phyloP scores from a whole-genome alignment of 2,329 filamentous ascomycete species.

The Phaeosphaeria sp. region DNA sequence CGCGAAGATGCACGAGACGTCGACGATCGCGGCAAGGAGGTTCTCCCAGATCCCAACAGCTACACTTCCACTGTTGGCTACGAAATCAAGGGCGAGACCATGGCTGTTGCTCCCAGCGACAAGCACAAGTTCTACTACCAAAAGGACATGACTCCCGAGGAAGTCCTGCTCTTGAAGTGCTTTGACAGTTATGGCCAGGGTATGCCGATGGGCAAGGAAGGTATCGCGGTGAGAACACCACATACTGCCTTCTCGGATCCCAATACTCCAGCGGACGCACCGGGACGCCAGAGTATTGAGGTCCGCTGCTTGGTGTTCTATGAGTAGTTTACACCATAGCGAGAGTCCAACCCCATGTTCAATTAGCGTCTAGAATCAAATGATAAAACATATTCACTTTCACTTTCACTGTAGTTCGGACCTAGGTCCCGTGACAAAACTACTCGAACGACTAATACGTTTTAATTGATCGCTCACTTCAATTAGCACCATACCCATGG shows the following conservation, averaged over 20 bases:
- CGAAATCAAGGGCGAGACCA: conserved; percentile 68
- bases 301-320: conserved; percentile 69
- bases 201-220: conserved; percentile 47
- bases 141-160: conserved; percentile 69
- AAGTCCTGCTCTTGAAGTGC: conserved; percentile 61
- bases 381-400: not conserved
- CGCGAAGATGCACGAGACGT: conserved; percentile 46
- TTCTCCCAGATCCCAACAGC: conserved; percentile 56
- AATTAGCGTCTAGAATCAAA: not conserved
- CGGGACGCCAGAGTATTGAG: conserved; percentile 67
- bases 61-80: conserved; percentile 64
- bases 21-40: conserved; percentile 66
- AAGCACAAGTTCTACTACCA: conserved; percentile 69
- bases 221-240: conserved; percentile 58
- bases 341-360: too few species aligned
- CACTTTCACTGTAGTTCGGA: conserved; percentile 1
- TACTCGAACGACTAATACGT: too few species aligned
- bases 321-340: conserved; percentile 44
- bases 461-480: too few species aligned
- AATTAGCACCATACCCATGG: too few species aligned
- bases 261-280: conserved; percentile 57
- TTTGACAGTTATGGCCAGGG: conserved; percentile 55
- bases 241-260: conserved; percentile 71
- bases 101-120: conserved; percentile 64
- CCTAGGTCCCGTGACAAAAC: too few species aligned